A percentile compares a stretch with the other conserved stretches of the same genome.
Conservation (phyloP, 345 rosid genomes). For the Xanthoceras sorbifolium region DNA sequence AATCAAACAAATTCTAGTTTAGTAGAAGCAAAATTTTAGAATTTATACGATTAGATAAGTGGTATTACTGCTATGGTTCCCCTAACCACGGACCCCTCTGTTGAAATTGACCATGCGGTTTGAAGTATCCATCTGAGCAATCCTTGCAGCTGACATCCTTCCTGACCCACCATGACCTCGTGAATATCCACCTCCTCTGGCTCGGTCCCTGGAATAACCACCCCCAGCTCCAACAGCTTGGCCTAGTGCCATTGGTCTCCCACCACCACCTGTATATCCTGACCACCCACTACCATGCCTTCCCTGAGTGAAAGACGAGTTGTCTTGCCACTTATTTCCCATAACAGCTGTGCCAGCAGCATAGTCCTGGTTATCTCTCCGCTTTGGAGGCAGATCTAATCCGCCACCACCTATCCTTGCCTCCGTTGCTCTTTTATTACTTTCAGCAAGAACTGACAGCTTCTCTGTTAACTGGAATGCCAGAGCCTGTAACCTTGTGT, state of each 20-base stretch:
- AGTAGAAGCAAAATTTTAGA: neutral
- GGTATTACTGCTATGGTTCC: neutral
- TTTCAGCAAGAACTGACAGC: conserved; percentile 65
- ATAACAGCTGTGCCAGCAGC: conserved; percentile 38
- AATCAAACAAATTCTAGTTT: conserved; percentile 4
- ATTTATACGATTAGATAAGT: no score
- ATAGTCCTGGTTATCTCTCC: conserved; percentile 72
- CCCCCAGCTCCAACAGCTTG: conserved; percentile 25
- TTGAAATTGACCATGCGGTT: conserved; percentile 75
- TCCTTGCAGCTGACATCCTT: conserved; percentile 43
- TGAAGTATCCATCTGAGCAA: conserved; percentile 54
- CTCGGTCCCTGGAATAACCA: conserved; percentile 55
- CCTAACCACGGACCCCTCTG: conserved; percentile 50
- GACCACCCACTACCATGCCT: conserved; percentile 56
- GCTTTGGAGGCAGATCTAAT: conserved; percentile 60
- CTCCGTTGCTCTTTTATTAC: conserved; percentile 82
- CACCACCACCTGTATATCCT: conserved; percentile 43
- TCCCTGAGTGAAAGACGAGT: conserved; percentile 51
- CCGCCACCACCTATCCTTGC: conserved; percentile 66
- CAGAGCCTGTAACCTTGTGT: conserved; percentile 68
- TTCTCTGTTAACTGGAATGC: conserved; percentile 85
- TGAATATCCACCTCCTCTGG: conserved; percentile 55
- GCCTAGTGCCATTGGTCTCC: conserved; percentile 39
- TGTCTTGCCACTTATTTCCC: conserved; percentile 72
- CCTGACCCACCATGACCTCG: conserved; percentile 41